Conservation (phyloP, 73 alveolate genomes). For the Effrenium voratum region DNA sequence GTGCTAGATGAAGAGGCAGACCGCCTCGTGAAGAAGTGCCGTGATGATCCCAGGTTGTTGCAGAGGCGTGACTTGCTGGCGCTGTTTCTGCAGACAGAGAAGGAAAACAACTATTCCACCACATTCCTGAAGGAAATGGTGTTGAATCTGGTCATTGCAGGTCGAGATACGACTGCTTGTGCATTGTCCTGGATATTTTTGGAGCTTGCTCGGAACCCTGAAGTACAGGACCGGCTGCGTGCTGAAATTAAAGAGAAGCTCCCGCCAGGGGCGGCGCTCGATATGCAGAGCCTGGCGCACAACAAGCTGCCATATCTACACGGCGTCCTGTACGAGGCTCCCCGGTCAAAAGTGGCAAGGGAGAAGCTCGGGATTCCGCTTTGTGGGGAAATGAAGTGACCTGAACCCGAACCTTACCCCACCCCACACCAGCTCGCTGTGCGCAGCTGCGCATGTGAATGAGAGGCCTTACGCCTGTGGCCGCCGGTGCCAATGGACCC, state of each 20-base stretch:
- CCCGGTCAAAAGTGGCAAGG: too few species aligned
- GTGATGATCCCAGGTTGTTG: conserved; percentile 44
- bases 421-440: too few species aligned
- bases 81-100: conserved; percentile 23
- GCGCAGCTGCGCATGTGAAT: too few species aligned
- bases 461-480: conserved; percentile 46
- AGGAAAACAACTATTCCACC: too few species aligned
- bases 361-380: too few species aligned
- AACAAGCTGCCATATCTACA: too few species aligned
- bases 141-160: conserved; percentile 57
- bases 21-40: conserved; percentile 73
- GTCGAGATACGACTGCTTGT: conserved; percentile 86
- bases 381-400: too few species aligned
- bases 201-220: conserved; percentile 40
- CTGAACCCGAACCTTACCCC: too few species aligned
- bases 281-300: too few species aligned
- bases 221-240: conserved; percentile 1
- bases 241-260: conserved; percentile 41
- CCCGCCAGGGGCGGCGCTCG: too few species aligned
- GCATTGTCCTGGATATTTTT: conserved; percentile 55
- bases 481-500: conserved; percentile 71
- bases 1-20: conserved; percentile 20
- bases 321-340: too few species aligned
- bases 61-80: too few species aligned
- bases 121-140: conserved; percentile 67